These are phyloP conservation scores for Polyporus tsugae DNA, from an alignment of 1,284 basidiomycete species.

Conservation along the genomic window DNA sequence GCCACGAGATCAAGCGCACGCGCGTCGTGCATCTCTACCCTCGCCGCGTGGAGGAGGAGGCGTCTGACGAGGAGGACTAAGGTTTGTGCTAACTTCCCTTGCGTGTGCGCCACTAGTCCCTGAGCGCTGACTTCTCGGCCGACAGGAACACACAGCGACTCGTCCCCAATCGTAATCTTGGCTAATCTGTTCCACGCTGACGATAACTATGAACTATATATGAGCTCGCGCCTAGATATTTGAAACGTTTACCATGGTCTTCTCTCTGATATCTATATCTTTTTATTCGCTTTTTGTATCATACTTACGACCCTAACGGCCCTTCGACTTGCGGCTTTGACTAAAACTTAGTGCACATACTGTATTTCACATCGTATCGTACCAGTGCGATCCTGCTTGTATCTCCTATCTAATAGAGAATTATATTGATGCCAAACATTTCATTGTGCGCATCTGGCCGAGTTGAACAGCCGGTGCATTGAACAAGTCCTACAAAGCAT, in stretches of 20 bases:
- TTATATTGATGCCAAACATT: not conserved
- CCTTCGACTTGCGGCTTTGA: not conserved
- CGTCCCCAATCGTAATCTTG: not conserved
- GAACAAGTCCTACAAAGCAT: slow-evolving; percentile 2
- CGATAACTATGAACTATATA: not conserved
- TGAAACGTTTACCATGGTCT: not conserved
- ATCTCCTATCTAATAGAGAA: not conserved
- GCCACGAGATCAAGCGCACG: slow-evolving; percentile 40
- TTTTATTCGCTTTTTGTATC: not conserved
- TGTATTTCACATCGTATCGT: not conserved
- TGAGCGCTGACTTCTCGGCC: not conserved
- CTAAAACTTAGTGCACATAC: slow-evolving; percentile 5
- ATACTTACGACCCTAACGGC: not conserved
- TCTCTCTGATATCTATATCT: not conserved
- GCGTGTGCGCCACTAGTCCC: not conserved
- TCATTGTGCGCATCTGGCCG: slow-evolving; percentile 16
- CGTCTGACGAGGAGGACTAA: slow-evolving; percentile 47
- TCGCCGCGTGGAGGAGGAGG: slow-evolving; percentile 30
- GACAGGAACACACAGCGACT: slow-evolving; percentile 2
- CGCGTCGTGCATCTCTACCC: slow-evolving; percentile 40
- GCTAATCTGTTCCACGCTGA: slow-evolving; percentile 3
- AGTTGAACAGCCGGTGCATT: slow-evolving; percentile 27
- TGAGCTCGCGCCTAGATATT: slow-evolving; percentile 5
- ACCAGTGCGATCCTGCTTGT: slow-evolving; percentile 1
- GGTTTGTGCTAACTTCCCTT: slow-evolving; percentile 7